A percentile compares a stretch with the other conserved stretches of the same genome.
Evolutionary conservation across 2,329 filamentous ascomycete species (phyloP).

Genomic region (Botrytis elliptica): DNA sequence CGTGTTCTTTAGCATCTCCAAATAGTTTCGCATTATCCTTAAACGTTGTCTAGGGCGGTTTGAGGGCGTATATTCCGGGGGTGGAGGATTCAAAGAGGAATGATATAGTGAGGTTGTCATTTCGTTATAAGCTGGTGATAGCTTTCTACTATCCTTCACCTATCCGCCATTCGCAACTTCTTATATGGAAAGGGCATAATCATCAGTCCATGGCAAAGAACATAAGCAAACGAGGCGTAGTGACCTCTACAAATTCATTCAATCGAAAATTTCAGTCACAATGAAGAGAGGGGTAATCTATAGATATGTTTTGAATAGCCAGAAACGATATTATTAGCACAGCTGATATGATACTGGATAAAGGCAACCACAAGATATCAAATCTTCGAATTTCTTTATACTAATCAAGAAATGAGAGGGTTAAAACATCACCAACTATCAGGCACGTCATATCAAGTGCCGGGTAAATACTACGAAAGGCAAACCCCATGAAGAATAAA

Average conservation of each 20-base stretch:
- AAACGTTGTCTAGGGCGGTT: neutral
- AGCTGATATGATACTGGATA: neutral
- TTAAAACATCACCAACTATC: neutral
- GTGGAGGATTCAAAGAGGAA: too few species aligned
- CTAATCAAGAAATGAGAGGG: neutral
- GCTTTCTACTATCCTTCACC: neutral
- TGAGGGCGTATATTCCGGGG: neutral
- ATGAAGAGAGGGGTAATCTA: neutral
- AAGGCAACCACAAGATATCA: neutral
- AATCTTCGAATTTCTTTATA: neutral
- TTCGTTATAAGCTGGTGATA: neutral
- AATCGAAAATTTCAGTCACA: neutral
- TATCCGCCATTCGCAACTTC: too few species aligned
- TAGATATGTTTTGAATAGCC: neutral
- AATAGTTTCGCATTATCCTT: neutral
- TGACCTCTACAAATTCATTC: neutral
- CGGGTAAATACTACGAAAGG: neutral
- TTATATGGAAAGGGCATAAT: too few species aligned
- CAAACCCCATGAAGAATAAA: neutral
- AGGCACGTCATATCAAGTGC: neutral
- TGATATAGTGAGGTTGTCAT: neutral
- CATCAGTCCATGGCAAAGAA: neutral
- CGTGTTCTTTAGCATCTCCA: neutral
- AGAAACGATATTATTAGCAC: neutral
- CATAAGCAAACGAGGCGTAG: neutral